phyloP scores from a whole-genome alignment of 1,284 basidiomycete genomes.

The Ustilago loliicola region DNA sequence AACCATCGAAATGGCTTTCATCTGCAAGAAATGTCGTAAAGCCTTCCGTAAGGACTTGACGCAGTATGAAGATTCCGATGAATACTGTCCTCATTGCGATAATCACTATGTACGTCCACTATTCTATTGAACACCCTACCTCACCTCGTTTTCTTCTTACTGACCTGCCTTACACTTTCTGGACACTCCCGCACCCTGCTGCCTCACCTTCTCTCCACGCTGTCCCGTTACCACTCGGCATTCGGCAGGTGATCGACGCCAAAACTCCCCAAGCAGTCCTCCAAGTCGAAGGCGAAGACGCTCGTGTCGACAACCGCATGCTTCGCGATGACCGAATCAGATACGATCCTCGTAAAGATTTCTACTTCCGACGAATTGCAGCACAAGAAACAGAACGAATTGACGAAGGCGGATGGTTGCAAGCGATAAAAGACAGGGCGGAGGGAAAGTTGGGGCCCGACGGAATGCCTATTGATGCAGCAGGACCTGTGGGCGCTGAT shows the following conservation, averaged over 20 bases:
- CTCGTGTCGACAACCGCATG: conserved; percentile 84
- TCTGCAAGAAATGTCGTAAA: conserved; percentile 98
- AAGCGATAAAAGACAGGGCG: conserved; percentile 53
- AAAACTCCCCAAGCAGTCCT: conserved; percentile 89
- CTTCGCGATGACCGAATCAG: conserved; percentile 80
- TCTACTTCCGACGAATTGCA: conserved; percentile 71
- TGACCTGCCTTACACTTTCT: too few species aligned
- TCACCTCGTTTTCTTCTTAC: background rate
- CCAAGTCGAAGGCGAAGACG: conserved; percentile 90
- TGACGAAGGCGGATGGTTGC: conserved; percentile 64
- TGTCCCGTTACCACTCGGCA: background rate
- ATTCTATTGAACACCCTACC: too few species aligned
- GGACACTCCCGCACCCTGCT: background rate
- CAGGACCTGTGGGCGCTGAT: conserved; percentile 28
- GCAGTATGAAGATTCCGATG: conserved; percentile 92
- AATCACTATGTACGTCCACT: conserved; percentile 84
- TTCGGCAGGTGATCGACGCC: conserved; percentile 90
- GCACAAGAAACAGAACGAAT: conserved; percentile 57
- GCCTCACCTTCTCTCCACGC: background rate
- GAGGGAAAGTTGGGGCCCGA: conserved; percentile 50
- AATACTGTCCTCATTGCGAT: conserved; percentile 97
- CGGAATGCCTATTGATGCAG: conserved; percentile 36
- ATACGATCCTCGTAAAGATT: conserved; percentile 73
- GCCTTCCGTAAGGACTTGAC: conserved; percentile 95
- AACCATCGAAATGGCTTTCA: conserved; percentile 90